Conservation (phyloP, 345 rosid species). For the Physaria fendleri region DNA sequence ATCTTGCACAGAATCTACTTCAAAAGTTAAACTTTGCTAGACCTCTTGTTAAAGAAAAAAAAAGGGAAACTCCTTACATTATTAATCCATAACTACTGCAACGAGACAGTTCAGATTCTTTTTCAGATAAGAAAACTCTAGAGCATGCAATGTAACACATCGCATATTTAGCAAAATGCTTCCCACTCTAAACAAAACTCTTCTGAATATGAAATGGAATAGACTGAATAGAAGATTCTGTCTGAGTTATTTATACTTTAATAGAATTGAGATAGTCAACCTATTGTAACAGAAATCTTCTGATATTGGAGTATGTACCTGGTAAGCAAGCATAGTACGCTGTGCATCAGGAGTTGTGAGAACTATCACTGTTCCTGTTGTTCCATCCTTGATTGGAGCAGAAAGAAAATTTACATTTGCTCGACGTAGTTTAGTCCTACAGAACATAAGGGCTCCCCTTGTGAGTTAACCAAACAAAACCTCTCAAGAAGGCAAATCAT, state of each 20-base stretch:
- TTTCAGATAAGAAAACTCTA: too few species aligned
- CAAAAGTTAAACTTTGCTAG: not conserved
- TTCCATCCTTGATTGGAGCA: conserved; percentile 75
- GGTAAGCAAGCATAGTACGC: conserved; percentile 95
- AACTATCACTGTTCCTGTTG: conserved; percentile 96
- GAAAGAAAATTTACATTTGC: conserved; percentile 88
- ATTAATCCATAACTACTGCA: not conserved
- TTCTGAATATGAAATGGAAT: too few species aligned
- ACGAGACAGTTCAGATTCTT: too few species aligned
- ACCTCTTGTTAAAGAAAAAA: not conserved
- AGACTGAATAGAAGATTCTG: too few species aligned
- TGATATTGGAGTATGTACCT: too few species aligned
- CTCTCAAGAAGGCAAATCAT: not conserved
- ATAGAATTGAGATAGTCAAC: too few species aligned
- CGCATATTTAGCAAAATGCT: too few species aligned
- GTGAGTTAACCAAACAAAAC: conserved; percentile 10
- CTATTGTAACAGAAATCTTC: not conserved
- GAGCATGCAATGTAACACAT: too few species aligned
- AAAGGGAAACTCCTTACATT: not conserved
- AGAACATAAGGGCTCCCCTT: not conserved
- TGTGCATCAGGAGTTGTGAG: conserved; percentile 97
- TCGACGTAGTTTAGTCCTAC: conserved; percentile 61
- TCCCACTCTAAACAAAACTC: too few species aligned
- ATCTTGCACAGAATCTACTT: not conserved
- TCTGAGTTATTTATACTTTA: too few species aligned